Evolutionary conservation across 305 asterid species (phyloP).

Genomic region (Fraxinus nigra): DNA sequence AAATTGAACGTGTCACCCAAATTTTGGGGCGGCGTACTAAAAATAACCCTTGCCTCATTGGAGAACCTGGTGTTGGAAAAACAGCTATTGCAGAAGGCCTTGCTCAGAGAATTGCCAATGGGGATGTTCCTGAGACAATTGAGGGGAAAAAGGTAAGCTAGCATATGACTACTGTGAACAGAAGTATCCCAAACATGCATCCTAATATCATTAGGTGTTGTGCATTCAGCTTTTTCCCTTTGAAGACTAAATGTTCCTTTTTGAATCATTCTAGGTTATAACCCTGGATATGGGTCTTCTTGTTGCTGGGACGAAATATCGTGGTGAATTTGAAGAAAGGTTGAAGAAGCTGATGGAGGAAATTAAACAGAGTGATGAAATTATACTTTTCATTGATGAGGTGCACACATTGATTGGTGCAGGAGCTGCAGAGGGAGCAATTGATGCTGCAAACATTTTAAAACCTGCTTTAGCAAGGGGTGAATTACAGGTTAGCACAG

Average conservation of each 20-base stretch:
- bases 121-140: conserved; percentile 93
- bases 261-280: not conserved
- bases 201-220: not conserved
- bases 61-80: conserved; percentile 99
- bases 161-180: not conserved
- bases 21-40: conserved; percentile 94
- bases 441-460: not conserved
- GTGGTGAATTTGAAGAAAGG: conserved; percentile 18
- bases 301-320: not conserved
- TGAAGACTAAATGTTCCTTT: no score
- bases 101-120: conserved; percentile 93
- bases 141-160: conserved; percentile 80
- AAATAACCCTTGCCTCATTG: conserved; percentile 96
- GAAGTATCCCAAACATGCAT: not conserved
- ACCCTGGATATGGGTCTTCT: conserved; percentile 10
- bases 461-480: conserved; percentile 2
- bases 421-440: conserved; percentile 7
- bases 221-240: not conserved
- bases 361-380: conserved; percentile 10
- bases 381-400: not conserved
- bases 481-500: not conserved
- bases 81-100: conserved; percentile 98
- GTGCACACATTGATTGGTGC: conserved; percentile 7
- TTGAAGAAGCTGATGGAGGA: conserved; percentile 19
- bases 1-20: conserved; percentile 91